A percentile compares a stretch with the other conserved stretches of the same genome.
These are phyloP conservation scores for Aspergillus novofumigatus DNA, from an alignment of 2,329 filamentous ascomycete genomes.

Conservation along the genomic window DNA sequence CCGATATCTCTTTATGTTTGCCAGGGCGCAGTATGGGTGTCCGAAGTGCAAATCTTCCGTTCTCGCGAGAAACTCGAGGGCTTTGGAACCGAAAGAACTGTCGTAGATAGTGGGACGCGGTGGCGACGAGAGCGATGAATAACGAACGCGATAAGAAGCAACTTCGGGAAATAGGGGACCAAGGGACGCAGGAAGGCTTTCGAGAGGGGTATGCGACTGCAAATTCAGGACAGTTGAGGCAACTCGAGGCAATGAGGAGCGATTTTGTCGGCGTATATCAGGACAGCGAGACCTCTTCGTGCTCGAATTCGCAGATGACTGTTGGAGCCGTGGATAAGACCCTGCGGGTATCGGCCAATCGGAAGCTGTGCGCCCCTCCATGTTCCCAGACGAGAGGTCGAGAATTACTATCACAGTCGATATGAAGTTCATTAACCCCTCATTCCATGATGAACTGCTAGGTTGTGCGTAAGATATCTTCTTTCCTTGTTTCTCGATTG, in stretches of 20 bases:
- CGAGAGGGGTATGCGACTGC: slow-evolving; percentile 11
- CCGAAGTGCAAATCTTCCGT: background rate
- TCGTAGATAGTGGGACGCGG: slow-evolving; percentile 10
- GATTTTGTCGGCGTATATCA: background rate
- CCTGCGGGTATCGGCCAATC: slow-evolving; percentile 28
- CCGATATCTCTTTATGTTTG: slow-evolving; percentile 1
- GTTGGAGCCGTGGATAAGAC: slow-evolving; percentile 18
- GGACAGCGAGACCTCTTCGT: background rate
- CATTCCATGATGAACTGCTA: background rate
- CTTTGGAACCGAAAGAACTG: slow-evolving; percentile 2
- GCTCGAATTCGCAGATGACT: slow-evolving; percentile 7
- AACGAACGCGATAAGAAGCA: slow-evolving; percentile 11
- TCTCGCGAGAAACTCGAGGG: background rate
- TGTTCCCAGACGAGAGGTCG: slow-evolving; percentile 31
- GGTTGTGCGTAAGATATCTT: background rate
- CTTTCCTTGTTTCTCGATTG: background rate
- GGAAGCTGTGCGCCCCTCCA: slow-evolving; percentile 32
- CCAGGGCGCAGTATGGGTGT: background rate
- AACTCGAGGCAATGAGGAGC: slow-evolving; percentile 2
- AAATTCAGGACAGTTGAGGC: background rate
- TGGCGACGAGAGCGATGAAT: slow-evolving; percentile 17
- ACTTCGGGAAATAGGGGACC: background rate
- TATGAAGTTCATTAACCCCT: slow-evolving; percentile 5
- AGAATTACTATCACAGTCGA: slow-evolving; percentile 11
- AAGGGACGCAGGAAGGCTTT: slow-evolving; percentile 2